Conservation (phyloP, 2,329 filamentous ascomycete genomes). For the Fusarium hainanense region DNA sequence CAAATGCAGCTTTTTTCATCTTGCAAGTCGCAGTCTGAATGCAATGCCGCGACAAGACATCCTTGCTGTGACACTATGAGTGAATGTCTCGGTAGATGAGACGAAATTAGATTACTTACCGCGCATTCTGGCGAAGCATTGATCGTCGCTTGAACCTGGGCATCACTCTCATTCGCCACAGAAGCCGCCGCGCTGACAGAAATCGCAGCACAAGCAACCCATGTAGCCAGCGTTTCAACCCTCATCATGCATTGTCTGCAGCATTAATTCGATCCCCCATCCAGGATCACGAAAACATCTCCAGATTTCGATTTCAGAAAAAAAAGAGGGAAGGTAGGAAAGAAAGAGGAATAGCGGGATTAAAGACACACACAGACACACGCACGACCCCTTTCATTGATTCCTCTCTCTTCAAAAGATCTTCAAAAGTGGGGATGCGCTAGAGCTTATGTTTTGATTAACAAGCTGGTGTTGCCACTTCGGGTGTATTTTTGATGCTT, state of each 20-base stretch:
- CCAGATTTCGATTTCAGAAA: not conserved
- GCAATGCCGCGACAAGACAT: not conserved
- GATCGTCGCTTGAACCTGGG: not conserved
- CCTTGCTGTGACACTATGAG: not conserved
- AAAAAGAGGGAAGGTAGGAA: not conserved
- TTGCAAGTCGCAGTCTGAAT: not conserved
- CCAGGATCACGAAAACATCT: not conserved
- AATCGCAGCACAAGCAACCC: not conserved
- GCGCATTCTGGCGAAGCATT: not conserved
- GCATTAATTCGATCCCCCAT: not conserved
- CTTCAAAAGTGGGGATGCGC: not conserved
- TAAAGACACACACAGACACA: not conserved
- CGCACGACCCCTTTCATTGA: slow-evolving; percentile 2
- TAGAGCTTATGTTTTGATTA: not conserved
- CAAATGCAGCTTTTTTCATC: slow-evolving; percentile 2
- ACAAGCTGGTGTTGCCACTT: not conserved
- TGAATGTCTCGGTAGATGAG: not conserved
- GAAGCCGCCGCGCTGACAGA: not conserved
- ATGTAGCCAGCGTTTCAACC: not conserved
- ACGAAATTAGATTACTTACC: not conserved
- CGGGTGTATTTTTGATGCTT: not conserved
- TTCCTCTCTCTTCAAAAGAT: not conserved
- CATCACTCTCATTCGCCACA: not conserved
- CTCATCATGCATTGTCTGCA: not conserved
- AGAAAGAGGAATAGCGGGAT: not conserved